Base-by-base conservation (phyloP, 441 rosid genomes). In the Gossypium aridum region DNA sequence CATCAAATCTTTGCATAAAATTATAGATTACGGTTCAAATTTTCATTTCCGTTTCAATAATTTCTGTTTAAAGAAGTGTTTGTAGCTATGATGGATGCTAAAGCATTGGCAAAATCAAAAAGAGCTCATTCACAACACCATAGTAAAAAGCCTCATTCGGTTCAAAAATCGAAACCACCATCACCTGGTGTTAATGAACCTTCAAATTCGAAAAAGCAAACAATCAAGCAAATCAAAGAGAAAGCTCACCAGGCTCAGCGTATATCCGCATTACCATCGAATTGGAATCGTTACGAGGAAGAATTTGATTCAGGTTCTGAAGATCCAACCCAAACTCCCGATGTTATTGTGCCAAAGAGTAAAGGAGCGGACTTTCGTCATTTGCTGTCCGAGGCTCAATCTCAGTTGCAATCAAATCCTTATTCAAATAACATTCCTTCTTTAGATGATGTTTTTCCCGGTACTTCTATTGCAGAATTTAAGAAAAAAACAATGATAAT, bases 71-170 rank as follows among this genome's bases (percentile, higher is more conserved):
- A 31, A 60, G 64, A 25, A 60, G 70, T 14, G 3, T 63, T 13
- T 51, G 4, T 31, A 13, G 49, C 20, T 43, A 54, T 70, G 57
- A 92, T 92, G 97, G 97, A 94, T 55, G 61, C 91, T 2, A 94
- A 94, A 74, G 76, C 93, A 10, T 73, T 90, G 72, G 97, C 97
- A 3, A 92, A 86, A 82, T 92, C 96, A 1, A 94, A 94, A 86
- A 89, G 98, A 83, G 95, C 97, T 73, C 97, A 92, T 77, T 84
- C 94, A 51, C 92, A 82, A 66, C 92, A 90, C 75, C 92, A 90
- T 71, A 86, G 70, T 77, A 87, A 84, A 78, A 91, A 81, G 81
- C 70, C 87, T 19, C 88, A 86, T 76, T 69, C 85, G 0, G 45
- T 49, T 78, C 87, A 83, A 76, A 87, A 83, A 59, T 73, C 86